Evolutionary conservation across 2,329 filamentous ascomycete species (phyloP).

Genomic region (Exophiala spinifera): DNA sequence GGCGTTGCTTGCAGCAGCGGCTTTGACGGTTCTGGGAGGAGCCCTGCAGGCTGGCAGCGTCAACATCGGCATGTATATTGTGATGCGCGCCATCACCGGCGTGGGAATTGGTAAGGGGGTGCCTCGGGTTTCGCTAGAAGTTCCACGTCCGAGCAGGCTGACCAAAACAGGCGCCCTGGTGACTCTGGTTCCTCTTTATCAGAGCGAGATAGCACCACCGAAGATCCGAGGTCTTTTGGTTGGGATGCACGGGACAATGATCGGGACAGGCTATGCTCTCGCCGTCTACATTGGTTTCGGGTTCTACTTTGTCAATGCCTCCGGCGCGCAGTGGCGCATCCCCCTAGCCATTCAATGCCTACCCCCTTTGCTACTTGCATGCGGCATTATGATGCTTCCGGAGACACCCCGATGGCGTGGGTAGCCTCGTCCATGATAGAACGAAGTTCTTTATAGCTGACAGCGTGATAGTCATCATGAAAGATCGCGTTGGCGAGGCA

Average conservation of each 20-base stretch:
- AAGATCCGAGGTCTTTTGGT: slow-evolving; percentile 24
- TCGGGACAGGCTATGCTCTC: slow-evolving; percentile 7
- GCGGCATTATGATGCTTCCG: slow-evolving; percentile 39
- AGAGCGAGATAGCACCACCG: slow-evolving; percentile 43
- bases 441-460: no score
- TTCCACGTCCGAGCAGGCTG: slow-evolving; percentile 11
- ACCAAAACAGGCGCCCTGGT: neutral
- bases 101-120: slow-evolving; percentile 9
- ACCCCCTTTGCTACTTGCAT: slow-evolving; percentile 29
- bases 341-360: slow-evolving; percentile 15
- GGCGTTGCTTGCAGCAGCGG: slow-evolving; percentile 34
- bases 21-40: slow-evolving; percentile 14
- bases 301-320: slow-evolving; percentile 12
- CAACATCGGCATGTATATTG: slow-evolving; percentile 23
- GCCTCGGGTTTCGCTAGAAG: neutral
- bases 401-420: slow-evolving; percentile 29
- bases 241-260: slow-evolving; percentile 9
- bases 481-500: slow-evolving; percentile 24
- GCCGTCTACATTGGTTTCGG: slow-evolving; percentile 17
- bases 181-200: slow-evolving; percentile 40
- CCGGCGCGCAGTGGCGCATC: slow-evolving; percentile 11
- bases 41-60: slow-evolving; percentile 21
- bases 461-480: slow-evolving; percentile 21
- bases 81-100: slow-evolving; percentile 19
- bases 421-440: no score